Percentiles rank a stretch among this genome's conserved stretches.
These are phyloP conservation scores for Aspergillus sergii DNA, from an alignment of 2,329 filamentous ascomycete genomes.

Conservation along the genomic window DNA sequence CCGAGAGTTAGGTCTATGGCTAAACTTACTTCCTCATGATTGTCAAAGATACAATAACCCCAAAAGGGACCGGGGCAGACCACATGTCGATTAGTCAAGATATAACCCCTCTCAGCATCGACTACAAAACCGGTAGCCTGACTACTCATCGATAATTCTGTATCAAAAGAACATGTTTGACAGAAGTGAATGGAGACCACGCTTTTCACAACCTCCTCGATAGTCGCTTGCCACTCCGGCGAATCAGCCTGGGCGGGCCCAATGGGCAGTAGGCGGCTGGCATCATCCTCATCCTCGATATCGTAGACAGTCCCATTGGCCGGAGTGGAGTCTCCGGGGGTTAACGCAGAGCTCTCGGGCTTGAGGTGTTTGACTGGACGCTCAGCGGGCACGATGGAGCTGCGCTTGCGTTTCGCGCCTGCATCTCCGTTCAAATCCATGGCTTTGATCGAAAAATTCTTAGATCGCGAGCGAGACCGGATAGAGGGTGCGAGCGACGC, in stretches of 20 bases:
- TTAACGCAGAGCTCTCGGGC: slow-evolving; percentile 47
- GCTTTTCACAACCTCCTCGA: slow-evolving; percentile 89
- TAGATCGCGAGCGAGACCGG: slow-evolving; percentile 11
- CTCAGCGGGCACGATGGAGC: slow-evolving; percentile 51
- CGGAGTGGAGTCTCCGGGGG: slow-evolving; percentile 44
- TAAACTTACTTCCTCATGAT: slow-evolving; percentile 74
- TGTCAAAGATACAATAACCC: slow-evolving; percentile 98
- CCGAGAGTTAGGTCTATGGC: neutral
- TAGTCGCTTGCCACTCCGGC: slow-evolving; percentile 92
- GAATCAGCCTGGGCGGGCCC: slow-evolving; percentile 62
- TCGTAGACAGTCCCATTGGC: slow-evolving; percentile 49
- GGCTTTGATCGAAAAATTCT: slow-evolving; percentile 15
- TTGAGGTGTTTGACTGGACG: slow-evolving; percentile 60
- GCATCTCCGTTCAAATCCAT: slow-evolving; percentile 56
- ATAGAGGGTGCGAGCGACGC: slow-evolving; percentile 9
- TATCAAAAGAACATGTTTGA: slow-evolving; percentile 96
- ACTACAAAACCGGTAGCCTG: slow-evolving; percentile 98
- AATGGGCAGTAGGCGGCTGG: slow-evolving; percentile 47
- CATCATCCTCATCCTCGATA: slow-evolving; percentile 50
- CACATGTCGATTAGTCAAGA: slow-evolving; percentile 87
- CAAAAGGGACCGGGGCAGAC: slow-evolving; percentile 95
- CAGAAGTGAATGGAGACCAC: slow-evolving; percentile 99
- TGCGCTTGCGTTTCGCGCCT: slow-evolving; percentile 59
- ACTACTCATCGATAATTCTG: slow-evolving; percentile 88
- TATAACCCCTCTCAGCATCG: slow-evolving; percentile 88